These are phyloP conservation scores for Penicillium expansum DNA, from an alignment of 2,329 filamentous ascomycete genomes.

Conservation along the genomic window DNA sequence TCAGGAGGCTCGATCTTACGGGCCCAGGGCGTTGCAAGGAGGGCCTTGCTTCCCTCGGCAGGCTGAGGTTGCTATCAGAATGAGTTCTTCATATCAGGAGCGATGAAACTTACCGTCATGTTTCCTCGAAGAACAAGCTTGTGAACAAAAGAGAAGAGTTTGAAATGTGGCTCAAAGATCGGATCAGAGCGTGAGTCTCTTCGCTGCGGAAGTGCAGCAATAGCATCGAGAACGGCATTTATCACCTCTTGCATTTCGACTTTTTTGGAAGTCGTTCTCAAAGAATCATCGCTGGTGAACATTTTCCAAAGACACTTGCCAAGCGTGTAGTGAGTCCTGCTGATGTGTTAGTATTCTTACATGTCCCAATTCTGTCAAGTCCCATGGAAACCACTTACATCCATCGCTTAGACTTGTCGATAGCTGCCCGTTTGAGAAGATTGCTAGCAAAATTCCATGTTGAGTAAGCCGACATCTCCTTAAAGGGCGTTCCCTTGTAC, in stretches of 20 bases:
- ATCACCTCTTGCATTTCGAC: constrained; percentile 51
- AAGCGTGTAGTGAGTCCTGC: constrained; percentile 63
- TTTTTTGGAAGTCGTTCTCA: constrained; percentile 35
- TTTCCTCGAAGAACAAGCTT: constrained; percentile 65
- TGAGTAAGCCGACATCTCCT: constrained; percentile 56
- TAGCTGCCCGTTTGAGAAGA: constrained; percentile 59
- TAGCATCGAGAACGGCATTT: constrained; percentile 57
- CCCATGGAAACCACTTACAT: constrained; percentile 45
- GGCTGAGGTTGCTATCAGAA: constrained; percentile 38
- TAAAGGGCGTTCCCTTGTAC: constrained; percentile 58
- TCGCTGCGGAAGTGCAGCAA: constrained; percentile 60
- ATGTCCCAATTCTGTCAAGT: neutral
- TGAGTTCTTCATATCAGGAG: constrained; percentile 18
- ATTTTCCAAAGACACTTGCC: constrained; percentile 73
- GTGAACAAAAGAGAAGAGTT: constrained; percentile 76
- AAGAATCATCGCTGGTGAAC: constrained; percentile 50
- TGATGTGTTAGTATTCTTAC: constrained; percentile 21
- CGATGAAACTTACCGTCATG: constrained; percentile 39
- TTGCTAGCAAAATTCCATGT: constrained; percentile 64
- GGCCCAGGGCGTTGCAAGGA: constrained; percentile 56
- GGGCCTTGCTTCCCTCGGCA: constrained; percentile 48
- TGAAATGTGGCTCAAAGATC: constrained; percentile 88
- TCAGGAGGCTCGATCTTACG: constrained; percentile 50
- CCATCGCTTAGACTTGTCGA: constrained; percentile 61
- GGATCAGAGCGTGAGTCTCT: constrained; percentile 65